Evolutionary conservation across 163 green algal species (phyloP).

Genomic region (Trebouxiophyceae sp.): DNA sequence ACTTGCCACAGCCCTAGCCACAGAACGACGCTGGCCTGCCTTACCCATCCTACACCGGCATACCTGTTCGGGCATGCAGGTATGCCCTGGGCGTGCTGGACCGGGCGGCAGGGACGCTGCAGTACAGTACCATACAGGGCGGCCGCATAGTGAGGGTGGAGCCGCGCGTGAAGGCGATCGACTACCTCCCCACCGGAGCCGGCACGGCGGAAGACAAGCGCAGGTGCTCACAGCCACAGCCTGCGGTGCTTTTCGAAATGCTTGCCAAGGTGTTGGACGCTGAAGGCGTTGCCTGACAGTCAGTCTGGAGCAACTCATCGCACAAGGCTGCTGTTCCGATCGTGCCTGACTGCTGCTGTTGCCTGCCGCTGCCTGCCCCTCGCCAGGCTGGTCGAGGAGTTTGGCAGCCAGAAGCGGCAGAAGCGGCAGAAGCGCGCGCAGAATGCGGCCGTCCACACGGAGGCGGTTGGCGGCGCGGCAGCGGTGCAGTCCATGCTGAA

Average conservation of each 20-base stretch:
- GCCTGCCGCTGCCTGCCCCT: too few relatives aligned
- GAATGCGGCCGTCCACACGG: slow-evolving; percentile 39
- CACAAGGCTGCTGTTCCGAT: too few relatives aligned
- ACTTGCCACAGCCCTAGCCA: neutral
- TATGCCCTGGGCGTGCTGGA: slow-evolving; percentile 33
- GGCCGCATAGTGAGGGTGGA: slow-evolving; percentile 34
- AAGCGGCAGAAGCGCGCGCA: slow-evolving; percentile 55
- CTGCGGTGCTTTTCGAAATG: too few relatives aligned
- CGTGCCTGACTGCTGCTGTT: too few relatives aligned
- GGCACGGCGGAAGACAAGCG: too few relatives aligned
- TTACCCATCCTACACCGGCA: neutral
- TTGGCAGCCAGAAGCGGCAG: slow-evolving; percentile 59
- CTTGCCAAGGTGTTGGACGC: too few relatives aligned
- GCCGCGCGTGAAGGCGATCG: slow-evolving; percentile 11
- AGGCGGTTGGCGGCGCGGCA: slow-evolving; percentile 33
- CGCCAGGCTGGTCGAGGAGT: slow-evolving; percentile 67
- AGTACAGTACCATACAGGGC: slow-evolving; percentile 10
- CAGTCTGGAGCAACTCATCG: too few relatives aligned
- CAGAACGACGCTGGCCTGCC: neutral
- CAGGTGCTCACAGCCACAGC: too few relatives aligned
- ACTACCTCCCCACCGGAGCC: slow-evolving; percentile 8
- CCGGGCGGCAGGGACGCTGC: slow-evolving; percentile 13
- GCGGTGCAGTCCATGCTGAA: slow-evolving; percentile 32
- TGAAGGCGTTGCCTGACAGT: too few relatives aligned
- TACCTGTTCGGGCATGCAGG: slow-evolving; percentile 3